Base-by-base conservation (phyloP, 345 rosid genomes). In the Populus pruinosa region DNA sequence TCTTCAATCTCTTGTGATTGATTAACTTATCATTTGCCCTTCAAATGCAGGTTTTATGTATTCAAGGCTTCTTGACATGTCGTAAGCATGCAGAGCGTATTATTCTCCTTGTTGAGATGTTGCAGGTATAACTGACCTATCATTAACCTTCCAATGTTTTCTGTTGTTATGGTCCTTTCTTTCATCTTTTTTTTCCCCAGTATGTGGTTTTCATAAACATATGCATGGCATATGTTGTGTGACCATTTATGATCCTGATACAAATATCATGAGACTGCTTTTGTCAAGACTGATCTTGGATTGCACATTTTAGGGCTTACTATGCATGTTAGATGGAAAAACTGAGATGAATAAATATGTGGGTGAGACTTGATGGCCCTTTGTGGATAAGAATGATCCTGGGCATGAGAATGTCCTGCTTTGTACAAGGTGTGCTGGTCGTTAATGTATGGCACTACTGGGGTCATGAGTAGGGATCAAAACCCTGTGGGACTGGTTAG, bases 1-100 rank as follows among this genome's bases (percentile, higher is more conserved):
- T 18, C 50, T 13, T 29, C 50, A 39, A 20, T 74, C 43, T 64
- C 8, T 49, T 18, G 17, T n/a, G 55, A 35, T n/a, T 41, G 44
- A 41, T 44, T 56, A 21, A 21, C 67, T 68, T 67, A 44, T 47
- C 11, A 35, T 18, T 65, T 71, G n/a, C 68, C 55, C 36, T 33
- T 75, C 65, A 64, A 79, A 75, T 73, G 66, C 81, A 96, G 99
- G 99, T 96, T 75, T 82, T 96, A 73, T 96, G 99, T 85, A 96
- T 96, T 78, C 99, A 96, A 88, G 99, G 99, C 64, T 96, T 96
- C 85, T 90, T 96, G 77, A 96, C 97, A 25, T 96, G 99, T 77
- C 89, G 99, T 67, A 96, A 96, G 87, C 99, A 96, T 77, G 99
- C 97, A 0, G 99, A 96, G 78, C 95, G 99, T 73, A 84, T 96